phyloP scores from a whole-genome alignment of 495 filamentous ascomycete genomes.

The Cercophora samala region DNA sequence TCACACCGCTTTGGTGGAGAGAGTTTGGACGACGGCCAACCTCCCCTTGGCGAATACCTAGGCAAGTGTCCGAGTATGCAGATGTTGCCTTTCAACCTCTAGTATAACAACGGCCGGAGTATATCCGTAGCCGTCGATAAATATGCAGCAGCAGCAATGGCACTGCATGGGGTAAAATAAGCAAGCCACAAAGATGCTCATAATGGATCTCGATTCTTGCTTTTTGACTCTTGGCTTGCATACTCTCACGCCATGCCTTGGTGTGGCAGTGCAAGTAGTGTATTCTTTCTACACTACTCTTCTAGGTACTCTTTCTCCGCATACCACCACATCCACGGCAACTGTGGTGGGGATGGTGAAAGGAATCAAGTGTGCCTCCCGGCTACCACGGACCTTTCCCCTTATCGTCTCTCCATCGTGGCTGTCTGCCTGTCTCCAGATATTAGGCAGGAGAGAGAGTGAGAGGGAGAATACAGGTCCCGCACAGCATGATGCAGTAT shows the following conservation, averaged over 20 bases:
- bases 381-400: not conserved
- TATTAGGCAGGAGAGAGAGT: not conserved
- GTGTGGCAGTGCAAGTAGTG: not conserved
- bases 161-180: not conserved
- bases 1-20: not conserved
- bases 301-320: not conserved
- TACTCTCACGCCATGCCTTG: not conserved
- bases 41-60: not conserved
- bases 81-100: not conserved
- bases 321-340: not conserved
- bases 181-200: not conserved
- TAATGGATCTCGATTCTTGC: not conserved
- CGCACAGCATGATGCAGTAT: not conserved
- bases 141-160: not conserved
- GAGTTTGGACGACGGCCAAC: not conserved
- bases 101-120: not conserved
- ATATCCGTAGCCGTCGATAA: not conserved
- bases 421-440: not conserved
- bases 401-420: not conserved
- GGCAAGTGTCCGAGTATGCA: not conserved
- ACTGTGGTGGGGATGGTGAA: not conserved
- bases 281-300: not conserved
- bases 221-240: not conserved
- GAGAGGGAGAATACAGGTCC: not conserved
- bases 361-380: too few species aligned